These are phyloP conservation scores for Suhomyces bribrorum DNA, from an alignment of 1,139 yeast species.

Conservation along the genomic window DNA sequence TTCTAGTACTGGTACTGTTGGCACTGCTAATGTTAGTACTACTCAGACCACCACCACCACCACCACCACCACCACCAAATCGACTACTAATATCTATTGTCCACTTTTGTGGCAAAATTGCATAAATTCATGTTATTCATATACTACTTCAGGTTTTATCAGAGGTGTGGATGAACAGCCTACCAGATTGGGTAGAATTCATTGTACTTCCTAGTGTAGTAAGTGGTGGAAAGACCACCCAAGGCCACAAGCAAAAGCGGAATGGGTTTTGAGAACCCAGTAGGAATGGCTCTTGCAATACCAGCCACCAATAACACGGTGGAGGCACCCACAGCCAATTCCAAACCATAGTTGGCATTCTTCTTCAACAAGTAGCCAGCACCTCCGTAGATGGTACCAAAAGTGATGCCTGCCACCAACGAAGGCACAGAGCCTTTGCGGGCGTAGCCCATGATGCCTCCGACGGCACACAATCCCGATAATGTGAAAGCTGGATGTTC, in stretches of 20 bases:
- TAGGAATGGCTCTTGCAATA: slow-evolving; percentile 61
- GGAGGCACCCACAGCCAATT: slow-evolving; percentile 75
- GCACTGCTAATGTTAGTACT: background rate
- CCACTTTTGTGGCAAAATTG: background rate
- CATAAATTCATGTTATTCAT: background rate
- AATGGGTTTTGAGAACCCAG: slow-evolving; percentile 66
- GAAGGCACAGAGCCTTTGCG: slow-evolving; percentile 82
- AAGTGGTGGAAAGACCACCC: slow-evolving; percentile 66
- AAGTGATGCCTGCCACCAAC: slow-evolving; percentile 70
- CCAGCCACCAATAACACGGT: slow-evolving; percentile 68
- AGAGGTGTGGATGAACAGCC: too few relatives aligned
- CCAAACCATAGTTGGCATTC: slow-evolving; percentile 79
- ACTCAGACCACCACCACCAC: too few relatives aligned
- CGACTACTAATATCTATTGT: background rate
- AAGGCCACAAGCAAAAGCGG: slow-evolving; percentile 66
- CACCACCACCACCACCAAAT: background rate
- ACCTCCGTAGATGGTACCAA: slow-evolving; percentile 68
- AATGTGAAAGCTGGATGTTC: slow-evolving; percentile 81
- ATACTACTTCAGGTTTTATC: too few relatives aligned
- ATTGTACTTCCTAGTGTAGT: slow-evolving; percentile 70
- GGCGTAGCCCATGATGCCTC: slow-evolving; percentile 72
- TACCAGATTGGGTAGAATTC: slow-evolving; percentile 72
- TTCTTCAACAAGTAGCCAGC: slow-evolving; percentile 77
- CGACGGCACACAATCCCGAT: slow-evolving; percentile 71
- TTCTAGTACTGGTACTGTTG: too few relatives aligned